phyloP scores from a whole-genome alignment of 1,284 basidiomycete species.

The Takashimella koratensis region DNA sequence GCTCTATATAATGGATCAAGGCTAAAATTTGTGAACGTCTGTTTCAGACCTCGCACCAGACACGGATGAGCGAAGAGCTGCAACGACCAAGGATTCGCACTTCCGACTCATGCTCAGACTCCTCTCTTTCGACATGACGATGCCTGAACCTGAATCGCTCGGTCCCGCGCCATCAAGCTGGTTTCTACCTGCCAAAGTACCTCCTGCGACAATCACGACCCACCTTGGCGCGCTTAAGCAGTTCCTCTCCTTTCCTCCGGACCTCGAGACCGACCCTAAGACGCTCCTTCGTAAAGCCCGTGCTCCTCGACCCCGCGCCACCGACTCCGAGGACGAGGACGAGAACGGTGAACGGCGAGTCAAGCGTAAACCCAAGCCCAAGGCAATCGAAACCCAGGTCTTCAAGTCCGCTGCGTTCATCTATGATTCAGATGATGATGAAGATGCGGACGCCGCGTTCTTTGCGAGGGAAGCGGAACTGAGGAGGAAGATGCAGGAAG shows the following conservation, averaged over 20 bases:
- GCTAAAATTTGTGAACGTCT: neutral
- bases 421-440: constrained; percentile 74
- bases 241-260: constrained; percentile 25
- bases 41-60: constrained; percentile 68
- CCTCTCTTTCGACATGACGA: constrained; percentile 30
- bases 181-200: constrained; percentile 29
- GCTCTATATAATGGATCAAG: no score
- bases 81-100: constrained; percentile 68
- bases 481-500: constrained; percentile 54
- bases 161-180: constrained; percentile 20
- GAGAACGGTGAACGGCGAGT: constrained; percentile 62
- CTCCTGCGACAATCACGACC: constrained; percentile 26
- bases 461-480: constrained; percentile 66
- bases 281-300: constrained; percentile 21
- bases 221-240: constrained; percentile 35
- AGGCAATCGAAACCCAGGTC: constrained; percentile 58
- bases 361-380: constrained; percentile 11
- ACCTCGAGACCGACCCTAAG: constrained; percentile 30
- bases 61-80: constrained; percentile 66
- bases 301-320: constrained; percentile 49
- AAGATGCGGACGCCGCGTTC: constrained; percentile 58
- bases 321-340: constrained; percentile 71
- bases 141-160: constrained; percentile 11
- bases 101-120: constrained; percentile 71
- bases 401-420: constrained; percentile 89